phyloP scores from a whole-genome alignment of 352 stramenopile species.

The Pythium monospermum region DNA sequence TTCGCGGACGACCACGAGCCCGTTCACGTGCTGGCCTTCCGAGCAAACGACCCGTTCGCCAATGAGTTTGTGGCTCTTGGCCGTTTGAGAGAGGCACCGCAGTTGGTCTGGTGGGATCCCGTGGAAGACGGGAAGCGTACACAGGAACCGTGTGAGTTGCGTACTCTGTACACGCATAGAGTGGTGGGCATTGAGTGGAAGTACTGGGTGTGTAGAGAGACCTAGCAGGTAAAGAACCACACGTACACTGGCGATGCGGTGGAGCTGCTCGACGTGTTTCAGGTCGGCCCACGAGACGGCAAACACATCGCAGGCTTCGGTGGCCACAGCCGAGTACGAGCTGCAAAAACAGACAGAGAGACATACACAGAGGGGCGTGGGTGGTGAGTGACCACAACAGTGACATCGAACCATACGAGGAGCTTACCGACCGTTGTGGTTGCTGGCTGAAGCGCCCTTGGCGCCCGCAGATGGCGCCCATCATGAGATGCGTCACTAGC shows the following conservation, averaged over 20 bases:
- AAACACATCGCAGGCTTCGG: constrained; percentile 23
- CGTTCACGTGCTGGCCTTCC: constrained; percentile 50
- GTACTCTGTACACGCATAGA: too few relatives aligned
- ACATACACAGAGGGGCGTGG: too few relatives aligned
- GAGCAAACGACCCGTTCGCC: constrained; percentile 49
- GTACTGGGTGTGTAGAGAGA: too few relatives aligned
- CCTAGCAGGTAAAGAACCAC: background rate
- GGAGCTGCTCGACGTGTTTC: constrained; percentile 13
- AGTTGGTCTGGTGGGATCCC: constrained; percentile 29
- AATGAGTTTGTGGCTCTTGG: constrained; percentile 34
- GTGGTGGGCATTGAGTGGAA: too few relatives aligned
- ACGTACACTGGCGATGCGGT: constrained; percentile 13
- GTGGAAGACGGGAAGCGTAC: constrained; percentile 35
- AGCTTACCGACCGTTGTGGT: constrained; percentile 2
- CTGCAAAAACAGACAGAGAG: constrained; percentile 6
- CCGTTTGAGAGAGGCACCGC: constrained; percentile 12
- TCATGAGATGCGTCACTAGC: constrained; percentile 8
- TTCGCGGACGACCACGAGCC: constrained; percentile 43
- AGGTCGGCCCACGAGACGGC: constrained; percentile 15
- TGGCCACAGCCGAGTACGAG: constrained; percentile 20
- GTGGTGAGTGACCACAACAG: background rate
- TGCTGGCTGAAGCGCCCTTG: constrained; percentile 13
- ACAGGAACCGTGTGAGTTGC: constrained; percentile 33
- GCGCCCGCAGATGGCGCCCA: constrained; percentile 14
- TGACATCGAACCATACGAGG: background rate